Base-by-base conservation (phyloP, 331 rosid genomes). In the Quercus lobata region DNA sequence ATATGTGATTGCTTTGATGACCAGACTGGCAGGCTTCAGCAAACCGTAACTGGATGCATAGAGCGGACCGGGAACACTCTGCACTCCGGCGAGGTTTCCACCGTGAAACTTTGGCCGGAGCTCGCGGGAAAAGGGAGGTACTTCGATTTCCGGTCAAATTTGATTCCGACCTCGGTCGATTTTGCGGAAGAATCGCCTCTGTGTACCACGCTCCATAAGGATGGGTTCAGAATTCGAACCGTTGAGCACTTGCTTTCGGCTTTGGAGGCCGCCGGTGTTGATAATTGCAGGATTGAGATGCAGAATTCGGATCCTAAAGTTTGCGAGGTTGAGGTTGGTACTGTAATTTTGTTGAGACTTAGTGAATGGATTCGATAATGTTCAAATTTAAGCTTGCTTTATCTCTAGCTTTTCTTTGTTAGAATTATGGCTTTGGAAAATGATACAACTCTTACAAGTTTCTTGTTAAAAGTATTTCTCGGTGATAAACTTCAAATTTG, bases 211-310 rank as follows among this genome's bases (percentile, higher is more conserved):
- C 88, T 92, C 17, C 71, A 87, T 69, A 92, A 85, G 80, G 88
- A 84, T 41, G 97, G 96, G 66, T 7, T 92, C 55, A 87, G 83
- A 54, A 75, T 94, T 81, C 88, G 92, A 68, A 92, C 97, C 0
- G 89, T 91, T 22, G 98, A 95, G 92, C 98, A 95, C 83, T 81
- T 95, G 89, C 96, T 95, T 72, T 92, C 97, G 6, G 97, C 96
- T 18, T 55, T 92, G 91, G 97, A 95, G 84, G 98, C 87, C 55
- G 27, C 71, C 79, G 97, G 93, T 14, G 94, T 95, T 62, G 97
- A 95, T 79, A 95, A 95, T 80, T 95, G 98, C 82, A 85, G 96
- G 82, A 92, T 95, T 63, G 85, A 89, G 88, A 69, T 94, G 4
- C 74, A 65, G 34, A 88, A 76, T 80, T 79, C 14, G 44, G 94